A percentile compares a stretch with the other conserved stretches of the same genome.
These are phyloP conservation scores for Suillus americanus DNA, from an alignment of 768 basidiomycete species.

Conservation along the genomic window DNA sequence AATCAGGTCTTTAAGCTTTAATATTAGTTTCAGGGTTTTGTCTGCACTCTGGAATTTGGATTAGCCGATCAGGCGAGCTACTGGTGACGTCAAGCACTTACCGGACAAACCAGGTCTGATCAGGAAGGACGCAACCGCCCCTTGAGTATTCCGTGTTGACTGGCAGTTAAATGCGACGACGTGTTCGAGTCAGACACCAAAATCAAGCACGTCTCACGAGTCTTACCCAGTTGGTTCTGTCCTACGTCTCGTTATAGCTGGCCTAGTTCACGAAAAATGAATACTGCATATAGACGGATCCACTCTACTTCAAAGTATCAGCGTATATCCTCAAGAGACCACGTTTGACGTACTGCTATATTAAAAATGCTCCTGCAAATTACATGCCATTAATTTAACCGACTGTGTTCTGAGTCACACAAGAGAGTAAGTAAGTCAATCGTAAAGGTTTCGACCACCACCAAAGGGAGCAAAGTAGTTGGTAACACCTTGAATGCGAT, in stretches of 20 bases:
- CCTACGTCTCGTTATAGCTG: conserved; percentile 38
- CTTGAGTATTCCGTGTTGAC: conserved; percentile 49
- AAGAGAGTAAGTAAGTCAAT: conserved; percentile 48
- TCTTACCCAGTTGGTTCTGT: conserved; percentile 47
- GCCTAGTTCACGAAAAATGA: conserved; percentile 51
- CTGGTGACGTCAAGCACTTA: conserved; percentile 23
- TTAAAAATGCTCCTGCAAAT: conserved; percentile 11
- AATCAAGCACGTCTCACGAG: not conserved
- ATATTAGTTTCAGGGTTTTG: not conserved
- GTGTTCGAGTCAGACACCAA: conserved; percentile 2
- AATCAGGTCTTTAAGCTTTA: not conserved
- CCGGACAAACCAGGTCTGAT: conserved; percentile 52
- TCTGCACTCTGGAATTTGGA: not conserved
- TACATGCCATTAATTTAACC: conserved; percentile 27
- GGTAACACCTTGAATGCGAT: conserved; percentile 27
- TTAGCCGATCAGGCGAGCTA: not conserved
- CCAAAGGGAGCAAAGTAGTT: conserved; percentile 47
- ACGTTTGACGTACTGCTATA: conserved; percentile 7
- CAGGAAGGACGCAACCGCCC: conserved; percentile 47
- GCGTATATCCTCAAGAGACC: not conserved
- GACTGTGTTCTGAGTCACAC: conserved; percentile 45
- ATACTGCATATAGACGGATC: conserved; percentile 34
- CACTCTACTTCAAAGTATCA: conserved; percentile 2
- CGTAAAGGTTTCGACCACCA: conserved; percentile 48
- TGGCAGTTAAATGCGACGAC: conserved; percentile 48